Evolutionary conservation across 2,329 filamentous ascomycete genomes (phyloP), one percentile per base, ranked within the genome.

Genomic region (Bipolaris cookei): DNA sequence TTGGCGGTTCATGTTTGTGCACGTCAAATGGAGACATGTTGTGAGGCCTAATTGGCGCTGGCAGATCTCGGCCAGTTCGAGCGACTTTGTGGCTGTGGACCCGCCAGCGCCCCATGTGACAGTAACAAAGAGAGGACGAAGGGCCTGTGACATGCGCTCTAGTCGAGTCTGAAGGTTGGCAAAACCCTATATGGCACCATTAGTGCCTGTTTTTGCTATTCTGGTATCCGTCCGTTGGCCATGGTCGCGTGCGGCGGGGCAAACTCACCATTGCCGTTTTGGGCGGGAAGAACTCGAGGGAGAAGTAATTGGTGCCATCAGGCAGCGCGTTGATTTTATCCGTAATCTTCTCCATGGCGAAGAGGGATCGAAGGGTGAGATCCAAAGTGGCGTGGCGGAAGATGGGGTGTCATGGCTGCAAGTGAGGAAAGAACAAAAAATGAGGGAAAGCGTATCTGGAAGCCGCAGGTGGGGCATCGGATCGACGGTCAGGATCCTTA

Each of bases 101-200:
- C 95, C 95, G 59, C 95, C 95, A 23, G 95, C 95, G 49, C 95
- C 95, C 95, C 95, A 99, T 50, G 95, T 99, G 49, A 99, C 92
- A 56, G 93, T 98, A 61, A 99, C 91, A 73, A 99, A 99, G 43
- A 98, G 84, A 41, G 95, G 95, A 13, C 91, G 89, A 56, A 99
- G 83, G 13, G 92, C 93, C 63, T 91, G 88, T 47, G 95, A 88
- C 95, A 99, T 98, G 75, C 95, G 92, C 76, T 96, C 90, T 57
- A 99, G 87, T 73, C 95, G 92, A 64, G 91, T 90, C 74, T 94
- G 90, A 53, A 99, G 87, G 77, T 99, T 99, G 62, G 91, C 89
- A 71, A 95, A 96, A 64, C 95, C 95, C 84, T 86, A 49, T 35
- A 13, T 8, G 28, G n/a, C 8, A 71, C 58, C 48, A 25, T 44